Evolutionary conservation across 345 rosid species (phyloP).

Genomic region (Lagerstroemia speciosa): DNA sequence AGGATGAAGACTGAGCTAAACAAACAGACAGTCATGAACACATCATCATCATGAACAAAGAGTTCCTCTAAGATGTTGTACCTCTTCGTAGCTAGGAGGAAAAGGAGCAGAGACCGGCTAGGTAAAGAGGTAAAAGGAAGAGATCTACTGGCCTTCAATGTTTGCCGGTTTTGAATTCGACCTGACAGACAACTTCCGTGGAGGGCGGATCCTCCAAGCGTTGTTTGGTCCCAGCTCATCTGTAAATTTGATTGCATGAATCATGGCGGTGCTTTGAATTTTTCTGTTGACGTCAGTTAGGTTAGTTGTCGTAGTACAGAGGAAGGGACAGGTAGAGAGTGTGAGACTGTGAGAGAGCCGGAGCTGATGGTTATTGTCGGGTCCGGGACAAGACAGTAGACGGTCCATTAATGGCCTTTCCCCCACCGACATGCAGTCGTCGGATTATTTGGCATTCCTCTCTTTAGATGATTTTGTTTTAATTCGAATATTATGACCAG

Average conservation of each 20-base stretch:
- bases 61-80: background rate
- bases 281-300: background rate
- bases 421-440: too few species aligned
- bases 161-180: background rate
- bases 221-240: background rate
- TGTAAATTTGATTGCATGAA: background rate
- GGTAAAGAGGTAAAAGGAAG: background rate
- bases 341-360: too few species aligned
- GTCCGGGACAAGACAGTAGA: background rate
- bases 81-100: background rate
- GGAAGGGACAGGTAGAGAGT: too few species aligned
- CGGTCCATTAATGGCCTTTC: background rate
- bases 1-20: background rate
- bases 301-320: background rate
- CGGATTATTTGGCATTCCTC: too few species aligned
- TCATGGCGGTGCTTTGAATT: background rate
- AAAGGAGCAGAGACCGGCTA: background rate
- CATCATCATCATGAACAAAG: background rate
- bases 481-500: too few species aligned
- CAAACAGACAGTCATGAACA: background rate
- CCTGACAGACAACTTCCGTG: background rate
- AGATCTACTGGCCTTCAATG: background rate
- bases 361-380: background rate
- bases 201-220: background rate
- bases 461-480: too few species aligned